Evolutionary conservation across 2,329 filamentous ascomycete species (phyloP).

Genomic region (Penicillium sp.): DNA sequence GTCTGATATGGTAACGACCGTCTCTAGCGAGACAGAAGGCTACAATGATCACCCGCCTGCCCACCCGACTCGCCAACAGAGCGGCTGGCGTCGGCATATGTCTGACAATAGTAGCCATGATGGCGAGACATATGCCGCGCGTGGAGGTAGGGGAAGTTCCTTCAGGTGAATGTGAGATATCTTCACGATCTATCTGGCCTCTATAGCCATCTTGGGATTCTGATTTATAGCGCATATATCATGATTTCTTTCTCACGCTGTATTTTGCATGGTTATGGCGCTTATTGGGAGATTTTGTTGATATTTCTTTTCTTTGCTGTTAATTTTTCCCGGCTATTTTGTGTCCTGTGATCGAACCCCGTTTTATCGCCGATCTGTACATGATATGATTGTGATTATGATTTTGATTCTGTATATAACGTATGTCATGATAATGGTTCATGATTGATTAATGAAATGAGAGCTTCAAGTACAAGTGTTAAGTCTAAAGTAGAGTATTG

Average conservation of each 20-base stretch:
- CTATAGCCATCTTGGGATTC: neutral
- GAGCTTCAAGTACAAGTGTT: neutral
- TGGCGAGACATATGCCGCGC: constrained; percentile 3
- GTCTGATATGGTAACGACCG: constrained; percentile 25
- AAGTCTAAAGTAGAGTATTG: neutral
- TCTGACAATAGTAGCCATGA: constrained; percentile 17
- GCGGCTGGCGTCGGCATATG: constrained; percentile 32
- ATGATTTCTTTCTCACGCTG: neutral
- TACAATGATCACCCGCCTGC: constrained; percentile 5
- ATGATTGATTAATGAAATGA: constrained; percentile 13
- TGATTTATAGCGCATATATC: neutral
- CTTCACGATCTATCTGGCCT: neutral
- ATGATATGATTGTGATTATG: neutral
- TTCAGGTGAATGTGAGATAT: neutral
- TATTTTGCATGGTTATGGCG: constrained; percentile 3
- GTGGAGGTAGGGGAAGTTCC: neutral
- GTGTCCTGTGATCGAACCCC: neutral
- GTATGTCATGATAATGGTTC: constrained; percentile 19
- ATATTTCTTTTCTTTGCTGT: neutral
- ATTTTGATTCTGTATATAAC: constrained; percentile 8
- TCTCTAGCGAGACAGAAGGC: constrained; percentile 19
- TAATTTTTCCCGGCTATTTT: neutral
- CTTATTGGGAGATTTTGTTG: neutral
- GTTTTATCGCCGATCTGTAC: neutral
- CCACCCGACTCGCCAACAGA: constrained; percentile 15